Conservation (phyloP, 306 rosid species). For the Astragalus membranaceus region DNA sequence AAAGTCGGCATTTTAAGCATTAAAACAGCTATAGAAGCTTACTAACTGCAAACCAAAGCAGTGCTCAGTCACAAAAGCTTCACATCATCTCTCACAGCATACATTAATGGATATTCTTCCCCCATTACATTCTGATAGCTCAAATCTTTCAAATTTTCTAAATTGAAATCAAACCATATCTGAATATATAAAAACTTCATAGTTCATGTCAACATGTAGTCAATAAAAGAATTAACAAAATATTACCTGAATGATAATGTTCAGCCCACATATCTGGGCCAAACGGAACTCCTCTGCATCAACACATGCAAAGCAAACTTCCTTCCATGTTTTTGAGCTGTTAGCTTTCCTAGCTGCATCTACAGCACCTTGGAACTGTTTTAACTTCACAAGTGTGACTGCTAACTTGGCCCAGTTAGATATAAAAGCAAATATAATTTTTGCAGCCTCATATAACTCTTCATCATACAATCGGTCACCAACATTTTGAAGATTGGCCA, state of each 20-base stretch:
- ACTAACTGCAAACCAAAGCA: constrained; percentile 5
- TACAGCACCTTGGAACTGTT: constrained; percentile 97
- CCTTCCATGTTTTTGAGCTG: constrained; percentile 99
- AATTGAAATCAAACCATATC: not conserved
- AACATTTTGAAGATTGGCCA: constrained; percentile 94
- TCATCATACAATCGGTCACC: constrained; percentile 95
- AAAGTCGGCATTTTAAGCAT: not conserved
- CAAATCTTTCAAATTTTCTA: not conserved
- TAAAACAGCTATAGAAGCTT: not conserved
- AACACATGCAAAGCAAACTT: constrained; percentile 98
- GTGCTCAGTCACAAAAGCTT: not conserved
- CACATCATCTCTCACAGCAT: constrained; percentile 3
- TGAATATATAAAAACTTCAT: not conserved
- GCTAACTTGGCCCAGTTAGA: constrained; percentile 99
- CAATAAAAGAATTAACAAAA: not conserved
- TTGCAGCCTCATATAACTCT: constrained; percentile 94
- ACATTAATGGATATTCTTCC: constrained; percentile 2
- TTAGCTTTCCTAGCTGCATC: constrained; percentile 99
- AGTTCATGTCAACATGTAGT: not conserved
- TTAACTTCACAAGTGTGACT: constrained; percentile 81
- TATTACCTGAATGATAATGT: constrained; percentile 86
- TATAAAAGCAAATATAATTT: constrained; percentile 84
- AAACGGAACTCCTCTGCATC: constrained; percentile 99
- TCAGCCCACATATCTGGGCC: constrained; percentile 98
- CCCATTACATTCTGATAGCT: constrained; percentile 3